Conservation (phyloP, 768 basidiomycete species). For the Boletus sp. region DNA sequence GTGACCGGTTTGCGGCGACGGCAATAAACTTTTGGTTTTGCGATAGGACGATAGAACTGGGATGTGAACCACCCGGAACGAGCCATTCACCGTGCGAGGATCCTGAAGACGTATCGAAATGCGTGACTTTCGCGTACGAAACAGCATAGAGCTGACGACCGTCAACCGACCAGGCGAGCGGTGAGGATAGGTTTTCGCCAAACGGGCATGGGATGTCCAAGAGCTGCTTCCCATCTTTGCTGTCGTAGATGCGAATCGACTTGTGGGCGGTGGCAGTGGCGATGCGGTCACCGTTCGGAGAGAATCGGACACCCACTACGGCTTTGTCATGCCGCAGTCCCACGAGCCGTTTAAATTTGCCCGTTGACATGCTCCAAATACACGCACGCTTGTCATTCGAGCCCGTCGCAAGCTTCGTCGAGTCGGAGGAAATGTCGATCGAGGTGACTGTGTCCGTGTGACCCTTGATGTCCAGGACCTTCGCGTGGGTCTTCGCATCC, state of each 20-base stretch:
- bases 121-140: background rate
- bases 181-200: too few relatives aligned
- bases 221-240: too few relatives aligned
- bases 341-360: background rate
- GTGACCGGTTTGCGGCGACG: background rate
- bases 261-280: too few relatives aligned
- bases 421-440: background rate
- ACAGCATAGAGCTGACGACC: too few relatives aligned
- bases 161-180: too few relatives aligned
- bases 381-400: background rate
- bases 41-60: background rate
- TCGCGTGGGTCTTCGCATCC: background rate
- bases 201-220: background rate
- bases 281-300: background rate
- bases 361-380: background rate
- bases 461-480: background rate
- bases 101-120: too few relatives aligned
- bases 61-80: too few relatives aligned
- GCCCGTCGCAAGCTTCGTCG: background rate
- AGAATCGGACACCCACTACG: background rate
- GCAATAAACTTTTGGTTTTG: background rate
- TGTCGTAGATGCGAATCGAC: too few relatives aligned
- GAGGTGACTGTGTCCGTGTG: background rate
- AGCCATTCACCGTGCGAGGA: too few relatives aligned
- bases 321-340: background rate